Conservation (phyloP, 441 rosid genomes). For the Daphne laureola region DNA sequence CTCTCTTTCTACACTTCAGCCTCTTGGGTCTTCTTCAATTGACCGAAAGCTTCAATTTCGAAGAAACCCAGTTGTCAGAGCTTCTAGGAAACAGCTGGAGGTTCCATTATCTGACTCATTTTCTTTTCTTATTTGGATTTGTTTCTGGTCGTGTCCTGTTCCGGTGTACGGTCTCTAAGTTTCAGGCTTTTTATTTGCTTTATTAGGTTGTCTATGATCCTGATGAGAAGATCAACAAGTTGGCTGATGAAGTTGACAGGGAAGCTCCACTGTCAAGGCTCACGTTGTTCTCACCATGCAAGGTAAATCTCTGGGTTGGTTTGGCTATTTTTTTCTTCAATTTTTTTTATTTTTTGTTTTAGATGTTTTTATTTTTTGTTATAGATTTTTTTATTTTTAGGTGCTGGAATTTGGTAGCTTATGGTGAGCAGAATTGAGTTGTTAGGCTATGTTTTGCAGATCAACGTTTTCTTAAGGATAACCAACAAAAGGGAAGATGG, state of each 20-base stretch:
- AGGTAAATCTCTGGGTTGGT: conserved; percentile 33
- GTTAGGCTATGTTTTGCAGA: conserved; percentile 27
- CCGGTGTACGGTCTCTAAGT: not conserved
- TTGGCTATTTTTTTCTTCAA: conserved; percentile 2
- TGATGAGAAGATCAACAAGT: conserved; percentile 66
- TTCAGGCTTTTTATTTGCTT: not conserved
- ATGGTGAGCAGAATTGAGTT: too few species aligned
- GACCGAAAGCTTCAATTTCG: conserved; percentile 24
- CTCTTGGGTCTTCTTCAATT: conserved; percentile 20
- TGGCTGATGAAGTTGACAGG: conserved; percentile 70
- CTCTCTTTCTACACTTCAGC: conserved; percentile 17
- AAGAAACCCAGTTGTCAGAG: conserved; percentile 31
- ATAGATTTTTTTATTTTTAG: not conserved
- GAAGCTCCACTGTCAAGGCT: conserved; percentile 89
- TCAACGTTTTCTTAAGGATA: conserved; percentile 89
- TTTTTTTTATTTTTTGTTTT: not conserved
- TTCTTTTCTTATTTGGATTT: not conserved
- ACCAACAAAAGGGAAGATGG: conserved; percentile 82
- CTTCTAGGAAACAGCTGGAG: conserved; percentile 54
- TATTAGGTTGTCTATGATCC: conserved; percentile 71
- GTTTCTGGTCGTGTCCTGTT: not conserved
- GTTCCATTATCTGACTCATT: conserved; percentile 16
- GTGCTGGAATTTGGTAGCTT: not conserved
- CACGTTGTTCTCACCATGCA: conserved; percentile 91
- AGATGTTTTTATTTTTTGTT: not conserved